Percentiles rank a stretch among this genome's conserved stretches.
Evolutionary conservation across 208 protist species (phyloP).

Genomic region (Trypanosoma congolense): DNA sequence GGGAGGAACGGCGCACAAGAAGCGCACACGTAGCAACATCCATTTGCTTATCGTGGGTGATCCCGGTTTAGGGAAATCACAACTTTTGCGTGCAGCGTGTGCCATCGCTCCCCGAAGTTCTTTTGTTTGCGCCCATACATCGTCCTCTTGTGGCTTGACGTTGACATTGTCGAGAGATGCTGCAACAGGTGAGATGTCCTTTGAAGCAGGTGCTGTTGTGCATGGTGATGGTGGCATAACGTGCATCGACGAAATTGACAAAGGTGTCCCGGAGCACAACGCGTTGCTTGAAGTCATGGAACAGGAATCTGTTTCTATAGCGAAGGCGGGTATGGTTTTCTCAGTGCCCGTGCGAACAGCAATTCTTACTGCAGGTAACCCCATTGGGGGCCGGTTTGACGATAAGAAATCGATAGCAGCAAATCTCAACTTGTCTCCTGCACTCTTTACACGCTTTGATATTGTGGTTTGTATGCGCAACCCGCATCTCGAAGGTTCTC

Average conservation of each 20-base stretch:
- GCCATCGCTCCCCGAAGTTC: constrained; percentile 94
- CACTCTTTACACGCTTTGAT: constrained; percentile 98
- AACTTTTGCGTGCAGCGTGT: constrained; percentile 92
- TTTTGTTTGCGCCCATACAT: constrained; percentile 98
- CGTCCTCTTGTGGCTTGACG: constrained; percentile 96
- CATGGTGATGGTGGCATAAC: constrained; percentile 97
- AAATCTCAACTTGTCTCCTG: constrained; percentile 94
- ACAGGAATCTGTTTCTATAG: constrained; percentile 98
- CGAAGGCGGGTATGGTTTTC: constrained; percentile 97
- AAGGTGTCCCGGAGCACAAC: constrained; percentile 93
- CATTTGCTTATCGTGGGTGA: constrained; percentile 98
- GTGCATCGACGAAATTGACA: constrained; percentile 99
- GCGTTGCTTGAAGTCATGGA: constrained; percentile 99
- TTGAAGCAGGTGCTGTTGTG: constrained; percentile 98
- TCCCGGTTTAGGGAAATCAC: constrained; percentile 96
- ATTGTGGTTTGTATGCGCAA: constrained; percentile 93
- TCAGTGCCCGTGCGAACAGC: constrained; percentile 94
- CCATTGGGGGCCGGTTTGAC: constrained; percentile 92
- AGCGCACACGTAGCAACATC: constrained; percentile 66
- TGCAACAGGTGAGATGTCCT: constrained; percentile 86
- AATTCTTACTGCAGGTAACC: constrained; percentile 98
- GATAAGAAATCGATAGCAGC: constrained; percentile 92
- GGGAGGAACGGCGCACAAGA: constrained; percentile 77
- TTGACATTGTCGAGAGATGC: constrained; percentile 94
- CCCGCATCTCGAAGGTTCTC: constrained; percentile 10